Evolutionary conservation across 257 asterid genomes (phyloP).

Genomic region (Oldenlandia corymbosa): DNA sequence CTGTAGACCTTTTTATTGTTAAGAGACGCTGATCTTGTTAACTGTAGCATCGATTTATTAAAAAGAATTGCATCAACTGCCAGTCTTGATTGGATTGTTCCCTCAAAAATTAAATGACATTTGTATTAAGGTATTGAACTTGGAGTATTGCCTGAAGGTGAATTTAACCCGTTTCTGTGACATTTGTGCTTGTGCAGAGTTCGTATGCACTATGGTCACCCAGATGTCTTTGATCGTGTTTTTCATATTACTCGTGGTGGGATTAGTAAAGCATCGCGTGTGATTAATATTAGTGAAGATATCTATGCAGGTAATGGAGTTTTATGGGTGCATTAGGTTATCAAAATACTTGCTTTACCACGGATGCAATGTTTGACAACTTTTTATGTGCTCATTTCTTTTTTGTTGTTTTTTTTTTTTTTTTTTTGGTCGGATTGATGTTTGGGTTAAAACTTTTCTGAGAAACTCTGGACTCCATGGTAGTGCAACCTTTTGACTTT

Average conservation of each 20-base stretch:
- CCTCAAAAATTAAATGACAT: too few relatives aligned
- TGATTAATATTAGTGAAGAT: slow-evolving; percentile 95
- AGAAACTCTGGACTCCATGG: background rate
- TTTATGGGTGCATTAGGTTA: background rate
- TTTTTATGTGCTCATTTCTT: background rate
- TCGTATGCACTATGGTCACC: slow-evolving; percentile 99
- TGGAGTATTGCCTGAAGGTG: background rate
- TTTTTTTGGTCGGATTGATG: too few relatives aligned
- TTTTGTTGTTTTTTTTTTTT: too few relatives aligned
- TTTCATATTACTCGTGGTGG: slow-evolving; percentile 98
- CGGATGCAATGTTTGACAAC: background rate
- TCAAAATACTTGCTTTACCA: background rate
- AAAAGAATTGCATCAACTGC: background rate
- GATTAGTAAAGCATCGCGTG: slow-evolving; percentile 95
- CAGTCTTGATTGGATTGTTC: background rate
- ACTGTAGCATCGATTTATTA: background rate
- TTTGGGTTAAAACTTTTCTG: background rate
- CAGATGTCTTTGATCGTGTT: slow-evolving; percentile 90
- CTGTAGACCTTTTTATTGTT: background rate
- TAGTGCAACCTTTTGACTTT: background rate
- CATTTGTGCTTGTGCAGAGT: slow-evolving; percentile 49
- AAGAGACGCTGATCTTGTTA: background rate
- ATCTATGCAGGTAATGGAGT: slow-evolving; percentile 67
- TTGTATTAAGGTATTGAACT: background rate
- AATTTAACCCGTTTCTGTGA: slow-evolving; percentile 8